Evolutionary conservation across 805 yeast genomes (phyloP), one percentile per base, ranked within the genome.

Genomic region (Starmera caribaea): DNA sequence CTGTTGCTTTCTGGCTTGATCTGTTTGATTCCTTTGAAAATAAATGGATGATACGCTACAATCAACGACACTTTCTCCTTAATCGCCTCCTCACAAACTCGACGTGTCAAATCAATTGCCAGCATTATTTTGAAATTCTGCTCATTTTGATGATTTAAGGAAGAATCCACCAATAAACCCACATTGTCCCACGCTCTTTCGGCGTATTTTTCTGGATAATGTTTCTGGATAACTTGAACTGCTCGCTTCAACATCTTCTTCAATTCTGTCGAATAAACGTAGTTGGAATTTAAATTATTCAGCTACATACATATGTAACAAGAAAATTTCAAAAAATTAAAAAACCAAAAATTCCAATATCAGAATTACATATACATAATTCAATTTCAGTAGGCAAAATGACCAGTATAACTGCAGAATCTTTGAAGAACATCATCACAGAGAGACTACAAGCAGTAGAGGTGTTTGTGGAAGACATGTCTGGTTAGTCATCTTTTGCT

Each of bases 171-270:
- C 35, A 92, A 61, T 29, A 92, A 66, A 1, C 98, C 98, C 0
- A 96, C 89, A 58, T 92, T 92, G 55, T 92, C 98, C 98, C 98
- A 92, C 3, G 88, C 59, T 16, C 70, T 67, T 51, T 90, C 97
- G 0, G 97, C 97, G 43, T 83, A 71, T 35, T 73, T 73, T 13
- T 73, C 57, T 2, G 98, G 98, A 54, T 84, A 92, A n/a, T 79
- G 63, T 46, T 73, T 77, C 54, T 87, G 85, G 43, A 90, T 78
- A 1, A 59, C 59, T 8, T 60, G 55, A 8, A 81, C 64, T 2
- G 76, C 68, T 34, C 60, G 56, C 40, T 69, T 69, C 24, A 81
- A 43, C 55, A 53, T 51, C 4, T 11, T 21, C 8, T 21, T n/a
- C 32, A 21, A 21, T 21, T 21, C 26, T 21, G 26, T 21, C 26